These are phyloP conservation scores for Alternaria sp. DNA, from an alignment of 2,329 filamentous ascomycete species.

Conservation along the genomic window DNA sequence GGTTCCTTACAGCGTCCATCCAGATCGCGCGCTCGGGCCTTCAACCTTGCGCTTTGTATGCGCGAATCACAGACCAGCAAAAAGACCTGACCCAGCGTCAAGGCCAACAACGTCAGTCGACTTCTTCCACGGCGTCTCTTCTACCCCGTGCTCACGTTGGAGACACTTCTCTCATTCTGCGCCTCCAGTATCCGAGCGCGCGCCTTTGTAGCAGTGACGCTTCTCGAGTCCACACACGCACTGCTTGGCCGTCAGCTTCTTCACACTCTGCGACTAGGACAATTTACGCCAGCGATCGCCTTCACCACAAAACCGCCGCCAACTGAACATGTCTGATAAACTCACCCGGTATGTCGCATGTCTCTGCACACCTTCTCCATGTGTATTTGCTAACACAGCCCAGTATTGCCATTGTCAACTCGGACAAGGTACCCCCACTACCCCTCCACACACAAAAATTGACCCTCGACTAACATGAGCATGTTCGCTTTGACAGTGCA, in stretches of 20 bases:
- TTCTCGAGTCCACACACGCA: conserved; percentile 24
- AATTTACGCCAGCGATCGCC: conserved; percentile 12
- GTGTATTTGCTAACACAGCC: conserved; percentile 25
- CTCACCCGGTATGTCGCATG: conserved; percentile 78
- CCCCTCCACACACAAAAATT: conserved; percentile 52
- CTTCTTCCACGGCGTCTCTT: conserved; percentile 15
- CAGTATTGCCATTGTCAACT: conserved; percentile 97
- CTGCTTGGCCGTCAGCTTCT: conserved; percentile 31
- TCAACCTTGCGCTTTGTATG: conserved; percentile 12
- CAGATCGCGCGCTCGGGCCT: conserved; percentile 7
- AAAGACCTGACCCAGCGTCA: conserved; percentile 29
- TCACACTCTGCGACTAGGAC: conserved; percentile 20
- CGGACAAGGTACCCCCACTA: conserved; percentile 80
- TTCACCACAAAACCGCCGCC: conserved; percentile 28
- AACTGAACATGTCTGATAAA: conserved; percentile 79
- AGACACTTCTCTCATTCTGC: neutral
- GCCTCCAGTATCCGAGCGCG: conserved; percentile 10
- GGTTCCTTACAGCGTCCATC: conserved; percentile 24
- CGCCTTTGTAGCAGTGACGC: conserved; percentile 4
- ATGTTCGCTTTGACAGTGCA: conserved; percentile 71
- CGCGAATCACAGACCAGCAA: conserved; percentile 13
- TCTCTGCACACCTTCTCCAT: neutral
- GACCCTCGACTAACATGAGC: conserved; percentile 43
- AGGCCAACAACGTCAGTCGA: conserved; percentile 33
- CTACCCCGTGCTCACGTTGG: conserved; percentile 10